These are phyloP conservation scores for Geosmithia flava DNA, from an alignment of 2,329 filamentous ascomycete species.

Conservation along the genomic window DNA sequence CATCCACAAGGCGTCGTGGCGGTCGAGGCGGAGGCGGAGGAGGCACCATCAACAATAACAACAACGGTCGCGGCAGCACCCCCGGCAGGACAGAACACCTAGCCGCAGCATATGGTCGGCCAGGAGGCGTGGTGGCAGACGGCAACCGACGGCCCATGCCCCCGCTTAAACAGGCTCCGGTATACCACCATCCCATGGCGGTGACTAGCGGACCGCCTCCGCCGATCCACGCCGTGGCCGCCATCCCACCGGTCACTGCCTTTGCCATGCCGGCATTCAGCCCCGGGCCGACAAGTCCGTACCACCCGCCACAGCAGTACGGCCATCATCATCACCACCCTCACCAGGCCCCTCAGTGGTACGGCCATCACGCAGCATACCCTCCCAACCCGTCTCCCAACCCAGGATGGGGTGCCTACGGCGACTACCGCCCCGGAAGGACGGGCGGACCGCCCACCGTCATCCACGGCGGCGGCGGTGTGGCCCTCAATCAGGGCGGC, in stretches of 20 bases:
- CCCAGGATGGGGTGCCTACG: not conserved
- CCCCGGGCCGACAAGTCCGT: not conserved
- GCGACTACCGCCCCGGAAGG: too few relatives aligned
- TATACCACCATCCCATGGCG: not conserved
- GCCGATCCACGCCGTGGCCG: too few relatives aligned
- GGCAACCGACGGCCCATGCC: not conserved
- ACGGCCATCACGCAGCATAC: not conserved
- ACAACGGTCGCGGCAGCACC: not conserved
- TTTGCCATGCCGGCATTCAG: not conserved
- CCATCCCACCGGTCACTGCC: not conserved
- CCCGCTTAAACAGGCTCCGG: not conserved
- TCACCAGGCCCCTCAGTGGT: not conserved
- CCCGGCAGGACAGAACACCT: too few relatives aligned
- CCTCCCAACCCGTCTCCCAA: not conserved
- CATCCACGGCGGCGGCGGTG: too few relatives aligned
- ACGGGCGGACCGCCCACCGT: too few relatives aligned
- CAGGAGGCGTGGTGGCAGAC: not conserved
- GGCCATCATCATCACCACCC: too few relatives aligned
- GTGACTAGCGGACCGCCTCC: too few relatives aligned
- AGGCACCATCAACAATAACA: not conserved
- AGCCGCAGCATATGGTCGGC: not conserved
- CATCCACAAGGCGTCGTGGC: slow-evolving; percentile 12
- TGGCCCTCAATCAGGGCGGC: too few relatives aligned
- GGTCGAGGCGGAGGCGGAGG: slow-evolving; percentile 11
- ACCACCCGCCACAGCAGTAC: not conserved